Base-by-base conservation (phyloP, 2,329 filamentous ascomycete species). In the Aspergillus felis region DNA sequence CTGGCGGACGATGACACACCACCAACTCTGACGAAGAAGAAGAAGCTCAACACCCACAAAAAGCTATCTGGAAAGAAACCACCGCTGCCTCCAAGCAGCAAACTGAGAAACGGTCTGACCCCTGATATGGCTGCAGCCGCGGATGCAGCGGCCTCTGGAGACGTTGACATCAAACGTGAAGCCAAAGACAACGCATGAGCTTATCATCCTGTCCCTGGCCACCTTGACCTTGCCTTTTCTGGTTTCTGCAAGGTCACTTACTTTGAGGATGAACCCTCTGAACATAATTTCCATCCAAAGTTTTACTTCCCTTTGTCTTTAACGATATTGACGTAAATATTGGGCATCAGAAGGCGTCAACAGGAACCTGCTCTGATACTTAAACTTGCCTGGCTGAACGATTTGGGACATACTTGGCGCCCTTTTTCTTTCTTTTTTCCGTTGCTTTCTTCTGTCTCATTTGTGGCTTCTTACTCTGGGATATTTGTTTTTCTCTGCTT, bases 21-120 rank as follows among this genome's bases (percentile, higher is more conserved):
- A 3, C 71, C 75, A 22, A 73, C 78, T 47, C 71, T 75, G 50
- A 79, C 78, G 52, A 79, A 80, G 63, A 81, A 81, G 71, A 81
- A 82, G 68, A 81, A 81, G 55, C 58, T 67, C 17, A 74, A 71
- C 47, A 65, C 61, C n/a, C 66, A 66, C 5, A 76, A 77, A 57
- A 74, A 76, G 61, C 61, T 68, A 24, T 68, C 69, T 2, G 65
- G 62, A 27, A 71, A 69, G 51, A 78, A 77, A 53, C 74, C 75
- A 6, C 66, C 69, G 3, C 68, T 71, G 10, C 22, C 59, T 60
- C 57, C 68, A 57, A 57, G 62, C 29, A 76, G 74, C 59, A 77
- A 76, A 60, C 62, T 77, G 32, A 77, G 76, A 55, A 76, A 76
- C 61, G 75, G 72, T 29, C 70, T 76, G 24, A 77, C 74, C 2